Base-by-base conservation (phyloP, 1,139 yeast species). In the Nakaseomyces bracarensis region DNA sequence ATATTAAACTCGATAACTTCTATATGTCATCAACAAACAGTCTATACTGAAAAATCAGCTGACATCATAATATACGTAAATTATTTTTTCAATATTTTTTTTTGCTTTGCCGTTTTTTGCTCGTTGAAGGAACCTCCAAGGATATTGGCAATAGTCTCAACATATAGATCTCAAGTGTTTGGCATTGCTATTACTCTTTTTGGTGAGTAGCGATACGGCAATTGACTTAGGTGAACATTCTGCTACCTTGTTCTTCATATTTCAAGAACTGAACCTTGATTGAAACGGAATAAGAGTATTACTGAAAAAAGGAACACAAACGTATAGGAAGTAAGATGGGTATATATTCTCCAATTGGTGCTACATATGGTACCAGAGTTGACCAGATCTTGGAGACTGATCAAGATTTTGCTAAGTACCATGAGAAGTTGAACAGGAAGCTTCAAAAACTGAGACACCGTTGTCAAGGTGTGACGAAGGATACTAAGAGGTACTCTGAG, bases 291-390 rank as follows among this genome's bases (percentile, higher is more conserved):
- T 5, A 19, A 31, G 20, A 8, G 18, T 7, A 8, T 10, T n/a
- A 13, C 7, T 26, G 31, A 42, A 29, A 8, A n/a, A n/a, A n/a
- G n/a, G n/a, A n/a, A n/a, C n/a, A n/a, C n/a, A n/a, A n/a, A n/a
- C n/a, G n/a, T n/a, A n/a, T n/a, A n/a, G n/a, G n/a, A n/a, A n/a
- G n/a, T n/a, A n/a, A n/a, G n/a, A 54, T 51, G 58, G 49, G 39
- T 30, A 48, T 45, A n/a, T 55, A 45, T 39, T 57, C 64, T 15
- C 63, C 64, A 25, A 45, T 60, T 30, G 50, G 47, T 10, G 60
- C 60, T 35, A 60, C 64, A 1, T 58, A 45, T 48, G 64, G 64
- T 30, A 51, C 47, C 5, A 54, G 64, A 35, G 51, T 50, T 28
- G 58, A 57, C 27, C 60, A 56, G 44, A 48, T 58, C 38, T 42